Conservation (phyloP, 345 rosid genomes). For the Salix purpurea region DNA sequence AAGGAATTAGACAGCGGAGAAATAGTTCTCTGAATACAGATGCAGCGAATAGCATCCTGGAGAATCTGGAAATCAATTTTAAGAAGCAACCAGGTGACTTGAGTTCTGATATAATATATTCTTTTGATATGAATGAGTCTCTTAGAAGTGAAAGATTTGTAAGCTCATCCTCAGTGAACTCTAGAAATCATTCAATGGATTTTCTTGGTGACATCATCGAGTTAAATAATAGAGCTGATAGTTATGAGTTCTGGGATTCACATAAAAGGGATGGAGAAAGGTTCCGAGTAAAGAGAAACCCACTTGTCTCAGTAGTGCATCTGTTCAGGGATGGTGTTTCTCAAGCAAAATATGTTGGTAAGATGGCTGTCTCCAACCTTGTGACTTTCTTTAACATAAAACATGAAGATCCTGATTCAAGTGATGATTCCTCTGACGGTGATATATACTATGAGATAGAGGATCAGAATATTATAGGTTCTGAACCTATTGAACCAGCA, state of each 20-base stretch:
- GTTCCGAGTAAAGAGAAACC: slow-evolving; percentile 18
- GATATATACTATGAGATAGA: slow-evolving; percentile 39
- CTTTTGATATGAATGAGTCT: slow-evolving; percentile 24
- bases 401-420: slow-evolving; percentile 12
- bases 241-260: slow-evolving; percentile 5
- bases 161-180: slow-evolving; percentile 10
- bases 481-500: slow-evolving; percentile 20
- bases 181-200: slow-evolving; percentile 18
- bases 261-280: slow-evolving; percentile 8
- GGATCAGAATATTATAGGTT: slow-evolving; percentile 19
- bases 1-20: slow-evolving; percentile 18
- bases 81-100: slow-evolving; percentile 10
- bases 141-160: slow-evolving; percentile 10
- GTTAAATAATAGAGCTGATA: slow-evolving; percentile 10
- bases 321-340: slow-evolving; percentile 37
- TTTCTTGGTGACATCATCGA: slow-evolving; percentile 14
- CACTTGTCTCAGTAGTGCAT: slow-evolving; percentile 26
- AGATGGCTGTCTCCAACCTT: slow-evolving; percentile 32
- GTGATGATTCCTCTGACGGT: slow-evolving; percentile 17
- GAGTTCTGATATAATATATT: slow-evolving; percentile 10
- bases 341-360: slow-evolving; percentile 36
- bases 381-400: slow-evolving; percentile 36
- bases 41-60: not conserved
- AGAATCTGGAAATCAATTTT: not conserved
- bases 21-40: slow-evolving; percentile 12